Conservation (phyloP, 1,284 basidiomycete genomes). For the Cryptococcus sp. region DNA sequence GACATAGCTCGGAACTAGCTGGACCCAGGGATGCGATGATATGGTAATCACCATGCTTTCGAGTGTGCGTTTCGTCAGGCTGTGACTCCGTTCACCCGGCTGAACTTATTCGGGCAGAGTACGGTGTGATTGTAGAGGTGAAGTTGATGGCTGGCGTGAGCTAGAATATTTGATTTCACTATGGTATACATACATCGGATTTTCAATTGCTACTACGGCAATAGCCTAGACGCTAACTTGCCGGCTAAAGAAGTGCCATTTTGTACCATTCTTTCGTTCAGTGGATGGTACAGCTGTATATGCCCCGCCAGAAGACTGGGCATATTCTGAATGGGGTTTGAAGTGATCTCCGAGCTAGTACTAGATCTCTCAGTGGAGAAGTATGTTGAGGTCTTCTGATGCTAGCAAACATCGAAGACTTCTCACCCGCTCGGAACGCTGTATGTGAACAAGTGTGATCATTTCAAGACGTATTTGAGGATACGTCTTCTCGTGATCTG, state of each 20-base stretch:
- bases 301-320: constrained; percentile 27
- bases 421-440: constrained; percentile 38
- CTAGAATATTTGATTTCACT: background rate
- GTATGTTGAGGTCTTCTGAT: constrained; percentile 36
- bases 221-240: constrained; percentile 44
- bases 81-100: background rate
- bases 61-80: constrained; percentile 33
- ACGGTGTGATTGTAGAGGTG: background rate
- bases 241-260: constrained; percentile 47
- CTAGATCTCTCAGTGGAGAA: constrained; percentile 8
- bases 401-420: constrained; percentile 36
- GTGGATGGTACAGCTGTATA: constrained; percentile 34
- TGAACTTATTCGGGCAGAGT: background rate
- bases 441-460: constrained; percentile 29
- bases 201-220: background rate
- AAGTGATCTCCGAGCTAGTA: constrained; percentile 47
- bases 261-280: constrained; percentile 35
- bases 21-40: constrained; percentile 18
- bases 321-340: constrained; percentile 33
- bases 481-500: constrained; percentile 26
- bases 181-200: no score
- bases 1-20: background rate
- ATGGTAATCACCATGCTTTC: constrained; percentile 35
- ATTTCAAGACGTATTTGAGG: constrained; percentile 33
- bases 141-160: no score